Percentiles rank a stretch among this genome's conserved stretches.
phyloP scores from a whole-genome alignment of 331 rosid genomes.

The Malus hybrid region DNA sequence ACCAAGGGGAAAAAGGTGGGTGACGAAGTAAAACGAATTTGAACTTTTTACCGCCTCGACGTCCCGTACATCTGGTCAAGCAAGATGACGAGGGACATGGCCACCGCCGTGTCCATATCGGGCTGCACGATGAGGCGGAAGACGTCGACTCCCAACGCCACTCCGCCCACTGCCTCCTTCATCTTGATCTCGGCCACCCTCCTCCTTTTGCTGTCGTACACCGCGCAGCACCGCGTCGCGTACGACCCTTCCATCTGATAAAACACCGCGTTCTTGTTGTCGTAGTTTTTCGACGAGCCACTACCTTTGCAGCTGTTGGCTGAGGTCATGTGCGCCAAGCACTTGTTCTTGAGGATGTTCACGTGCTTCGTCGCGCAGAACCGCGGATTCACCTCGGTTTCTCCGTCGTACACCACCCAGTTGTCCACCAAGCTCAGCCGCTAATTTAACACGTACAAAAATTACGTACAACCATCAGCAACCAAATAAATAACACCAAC shows the following conservation, averaged over 20 bases:
- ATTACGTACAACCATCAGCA: not conserved
- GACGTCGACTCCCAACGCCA: slow-evolving; percentile 56
- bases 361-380: slow-evolving; percentile 39
- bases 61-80: slow-evolving; percentile 65
- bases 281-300: not conserved
- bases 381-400: slow-evolving; percentile 26
- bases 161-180: slow-evolving; percentile 53
- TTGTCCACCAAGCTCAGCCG: slow-evolving; percentile 49
- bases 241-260: slow-evolving; percentile 65
- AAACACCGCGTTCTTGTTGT: not conserved
- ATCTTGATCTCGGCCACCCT: slow-evolving; percentile 59
- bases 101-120: slow-evolving; percentile 39
- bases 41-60: slow-evolving; percentile 2
- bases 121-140: slow-evolving; percentile 61
- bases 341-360: slow-evolving; percentile 37
- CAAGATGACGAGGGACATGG: slow-evolving; percentile 59
- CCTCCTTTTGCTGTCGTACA: slow-evolving; percentile 43
- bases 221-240: slow-evolving; percentile 42
- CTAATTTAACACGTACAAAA: slow-evolving; percentile 17
- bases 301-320: not conserved
- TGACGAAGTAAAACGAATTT: not conserved
- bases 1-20: slow-evolving; percentile 11
- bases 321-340: slow-evolving; percentile 37
- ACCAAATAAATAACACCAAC: not conserved
- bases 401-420: slow-evolving; percentile 66